Evolutionary conservation across 1,284 basidiomycete genomes (phyloP).

Genomic region (Rhizoctonia solani): DNA sequence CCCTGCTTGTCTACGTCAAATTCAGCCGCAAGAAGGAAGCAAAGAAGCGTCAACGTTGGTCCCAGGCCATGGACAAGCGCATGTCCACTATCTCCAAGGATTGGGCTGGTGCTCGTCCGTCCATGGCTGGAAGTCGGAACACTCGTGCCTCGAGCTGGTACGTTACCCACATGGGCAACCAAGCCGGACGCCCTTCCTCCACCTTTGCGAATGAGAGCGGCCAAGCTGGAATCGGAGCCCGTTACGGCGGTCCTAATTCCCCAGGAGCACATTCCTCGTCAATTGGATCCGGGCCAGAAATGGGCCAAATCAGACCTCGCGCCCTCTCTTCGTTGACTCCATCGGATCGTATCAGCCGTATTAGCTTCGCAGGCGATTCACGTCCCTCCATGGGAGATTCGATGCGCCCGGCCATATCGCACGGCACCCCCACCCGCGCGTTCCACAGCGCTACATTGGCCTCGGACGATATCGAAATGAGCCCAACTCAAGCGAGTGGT

Average conservation of each 20-base stretch:
- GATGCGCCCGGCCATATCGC: constrained; percentile 41
- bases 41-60: constrained; percentile 69
- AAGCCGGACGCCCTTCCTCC: constrained; percentile 53
- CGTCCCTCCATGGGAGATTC: constrained; percentile 43
- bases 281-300: constrained; percentile 46
- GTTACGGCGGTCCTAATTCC: constrained; percentile 40
- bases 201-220: constrained; percentile 52
- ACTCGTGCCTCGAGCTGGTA: constrained; percentile 48
- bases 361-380: constrained; percentile 72
- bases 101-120: constrained; percentile 75
- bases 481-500: constrained; percentile 71
- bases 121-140: constrained; percentile 54
- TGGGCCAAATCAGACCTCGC: constrained; percentile 54
- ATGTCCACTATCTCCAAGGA: constrained; percentile 79
- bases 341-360: constrained; percentile 57
- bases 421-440: constrained; percentile 52
- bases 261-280: constrained; percentile 27
- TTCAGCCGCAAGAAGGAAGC: constrained; percentile 60
- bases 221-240: constrained; percentile 49
- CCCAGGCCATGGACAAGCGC: constrained; percentile 72
- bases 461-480: constrained; percentile 48
- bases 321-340: constrained; percentile 53
- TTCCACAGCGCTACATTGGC: constrained; percentile 55
- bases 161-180: constrained; percentile 39
- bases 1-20: constrained; percentile 58